Conservation (phyloP, 441 rosid species). For the Mallotus repandus region DNA sequence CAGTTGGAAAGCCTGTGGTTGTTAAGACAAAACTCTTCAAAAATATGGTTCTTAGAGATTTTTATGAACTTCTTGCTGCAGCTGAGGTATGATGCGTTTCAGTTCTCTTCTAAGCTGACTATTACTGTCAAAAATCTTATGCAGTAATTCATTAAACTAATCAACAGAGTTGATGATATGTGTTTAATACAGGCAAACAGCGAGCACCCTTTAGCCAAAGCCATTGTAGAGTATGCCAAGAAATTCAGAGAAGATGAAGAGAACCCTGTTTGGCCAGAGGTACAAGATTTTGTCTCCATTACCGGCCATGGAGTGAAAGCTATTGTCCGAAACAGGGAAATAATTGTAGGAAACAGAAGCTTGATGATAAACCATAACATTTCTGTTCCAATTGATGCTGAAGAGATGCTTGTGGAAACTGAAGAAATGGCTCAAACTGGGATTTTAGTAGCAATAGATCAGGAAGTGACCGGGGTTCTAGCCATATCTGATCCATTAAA, state of each 20-base stretch:
- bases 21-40: constrained; percentile 63
- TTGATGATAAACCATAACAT: constrained; percentile 45
- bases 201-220: constrained; percentile 89
- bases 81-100: constrained; percentile 51
- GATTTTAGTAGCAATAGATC: no score
- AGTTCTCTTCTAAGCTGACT: constrained; percentile 11
- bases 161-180: neutral
- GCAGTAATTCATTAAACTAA: no score
- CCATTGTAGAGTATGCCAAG: constrained; percentile 76
- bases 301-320: constrained; percentile 92
- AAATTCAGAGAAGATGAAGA: constrained; percentile 75
- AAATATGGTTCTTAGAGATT: constrained; percentile 60
- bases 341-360: constrained; percentile 75
- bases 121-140: neutral
- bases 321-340: constrained; percentile 50
- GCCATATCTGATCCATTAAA: constrained; percentile 81
- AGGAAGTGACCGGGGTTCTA: constrained; percentile 58
- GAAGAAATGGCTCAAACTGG: no score
- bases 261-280: constrained; percentile 81
- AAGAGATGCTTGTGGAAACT: no score
- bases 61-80: constrained; percentile 80
- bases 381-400: no score
- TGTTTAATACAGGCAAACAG: constrained; percentile 59
- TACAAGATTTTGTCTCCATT: constrained; percentile 58
- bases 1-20: constrained; percentile 82